Evolutionary conservation across 2,329 filamentous ascomycete genomes (phyloP).

Genomic region (Ascochyta clinopodiicola): DNA sequence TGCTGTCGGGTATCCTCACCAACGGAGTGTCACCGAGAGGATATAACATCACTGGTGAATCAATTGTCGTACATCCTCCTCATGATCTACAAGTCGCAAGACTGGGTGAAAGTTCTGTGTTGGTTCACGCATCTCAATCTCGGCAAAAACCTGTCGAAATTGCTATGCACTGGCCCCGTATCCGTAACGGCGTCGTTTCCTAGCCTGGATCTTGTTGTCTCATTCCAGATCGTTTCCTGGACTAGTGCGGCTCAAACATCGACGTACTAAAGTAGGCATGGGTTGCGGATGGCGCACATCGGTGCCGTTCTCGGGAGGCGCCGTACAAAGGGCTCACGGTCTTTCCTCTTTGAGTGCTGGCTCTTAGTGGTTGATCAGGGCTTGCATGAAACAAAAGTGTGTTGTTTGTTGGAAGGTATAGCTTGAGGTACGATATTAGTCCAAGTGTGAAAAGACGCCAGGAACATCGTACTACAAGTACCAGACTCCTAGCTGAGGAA

Average conservation of each 20-base stretch:
- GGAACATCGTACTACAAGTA: background rate
- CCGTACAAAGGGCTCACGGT: no score
- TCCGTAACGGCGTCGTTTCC: background rate
- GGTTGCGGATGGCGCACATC: no score
- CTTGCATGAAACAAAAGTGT: background rate
- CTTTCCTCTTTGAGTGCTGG: no score
- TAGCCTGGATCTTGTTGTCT: background rate
- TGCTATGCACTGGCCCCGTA: background rate
- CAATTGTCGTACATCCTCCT: slow-evolving; percentile 13
- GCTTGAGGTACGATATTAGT: background rate
- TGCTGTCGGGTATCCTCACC: background rate
- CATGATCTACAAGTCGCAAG: background rate
- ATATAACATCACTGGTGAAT: background rate
- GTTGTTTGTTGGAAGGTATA: background rate
- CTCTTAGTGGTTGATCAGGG: no score
- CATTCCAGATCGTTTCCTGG: background rate
- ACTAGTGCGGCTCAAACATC: slow-evolving; percentile 5
- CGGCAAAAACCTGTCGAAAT: background rate
- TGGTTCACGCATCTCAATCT: background rate
- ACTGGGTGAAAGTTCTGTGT: no score
- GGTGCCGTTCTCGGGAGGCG: no score
- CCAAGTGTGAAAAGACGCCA: background rate
- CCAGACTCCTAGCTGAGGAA: background rate
- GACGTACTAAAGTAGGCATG: background rate
- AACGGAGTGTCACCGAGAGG: background rate